Base-by-base conservation (phyloP, 2,329 filamentous ascomycete species). In the Diplodia intermedia region DNA sequence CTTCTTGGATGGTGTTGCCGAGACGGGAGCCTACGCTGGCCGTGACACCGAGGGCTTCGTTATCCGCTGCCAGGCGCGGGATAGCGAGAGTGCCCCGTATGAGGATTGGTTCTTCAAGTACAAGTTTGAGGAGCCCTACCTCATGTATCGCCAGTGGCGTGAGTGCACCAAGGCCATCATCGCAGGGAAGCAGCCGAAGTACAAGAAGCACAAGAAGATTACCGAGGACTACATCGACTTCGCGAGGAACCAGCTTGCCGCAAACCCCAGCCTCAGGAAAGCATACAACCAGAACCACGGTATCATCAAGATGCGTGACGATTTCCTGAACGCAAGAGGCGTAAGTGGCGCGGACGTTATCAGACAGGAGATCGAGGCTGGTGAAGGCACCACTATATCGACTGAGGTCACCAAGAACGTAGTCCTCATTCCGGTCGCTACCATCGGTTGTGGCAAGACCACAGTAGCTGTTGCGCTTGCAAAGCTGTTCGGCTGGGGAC, bases 101-200 rank as follows among this genome's bases (percentile, higher is more conserved):
- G 82, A 87, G n/a, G 94, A 99, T 78, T 99, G 95, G 95, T 99
- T 99, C 81, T 99, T 99, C 89, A 99, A 99, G 81, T 99, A 94
- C 87, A 99, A 99, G 82, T 99, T 99, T 69, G 95, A 99, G 76
- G 95, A 99, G 81, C 95, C 95, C 0, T 99, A 99, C 77, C 83
- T 99, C 69, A 96, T 99, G 93, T 99, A 98, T 81, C 89, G 95
- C 29, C 95, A 99, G 82, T 99, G 95, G 95, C 90, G 95, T 70
- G 95, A 99, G 81, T 97, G 92, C 77, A 99, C 95, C 52, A 98
- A 97, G 79, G 87, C 92, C 5, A 80, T 98, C 68, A 97, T 99
- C 72, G 76, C 85, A 1, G 91, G 91, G 15, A 91, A 88, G 73
- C 81, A 87, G 49, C 92, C 94, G 12, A 91, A 86, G 71, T 91